Evolutionary conservation across 371 early-diverging fungal species (phyloP).

Genomic region (Nematocida homosporus): DNA sequence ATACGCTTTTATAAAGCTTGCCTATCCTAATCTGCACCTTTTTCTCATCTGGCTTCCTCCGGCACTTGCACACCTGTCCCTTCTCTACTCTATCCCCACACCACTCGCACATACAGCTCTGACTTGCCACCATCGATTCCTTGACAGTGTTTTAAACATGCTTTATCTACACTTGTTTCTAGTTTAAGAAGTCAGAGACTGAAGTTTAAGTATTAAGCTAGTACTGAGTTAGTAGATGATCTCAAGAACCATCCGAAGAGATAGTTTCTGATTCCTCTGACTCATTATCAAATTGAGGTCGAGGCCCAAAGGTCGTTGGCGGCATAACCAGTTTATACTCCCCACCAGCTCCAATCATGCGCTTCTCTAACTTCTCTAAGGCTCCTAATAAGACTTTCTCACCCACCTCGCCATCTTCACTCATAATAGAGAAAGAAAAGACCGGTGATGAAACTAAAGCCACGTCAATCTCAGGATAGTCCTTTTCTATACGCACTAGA

Average conservation of each 20-base stretch:
- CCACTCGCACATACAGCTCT: no score
- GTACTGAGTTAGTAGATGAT: background rate
- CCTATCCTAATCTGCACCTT: no score
- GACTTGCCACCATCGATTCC: no score
- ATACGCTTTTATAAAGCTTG: no score
- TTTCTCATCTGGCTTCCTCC: no score
- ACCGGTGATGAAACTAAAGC: slow-evolving; percentile 62
- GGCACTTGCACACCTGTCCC: no score
- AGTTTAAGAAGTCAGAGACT: no score
- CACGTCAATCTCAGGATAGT: slow-evolving; percentile 69
- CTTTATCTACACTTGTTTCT: no score
- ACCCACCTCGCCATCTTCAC: slow-evolving; percentile 61
- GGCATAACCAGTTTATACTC: slow-evolving; percentile 32
- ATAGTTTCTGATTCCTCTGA: slow-evolving; percentile 13
- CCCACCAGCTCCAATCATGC: slow-evolving; percentile 28
- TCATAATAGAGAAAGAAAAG: slow-evolving; percentile 60
- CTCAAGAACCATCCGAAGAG: slow-evolving; percentile 2
- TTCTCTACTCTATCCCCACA: no score
- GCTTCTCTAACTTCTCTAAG: slow-evolving; percentile 41
- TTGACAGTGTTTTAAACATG: no score
- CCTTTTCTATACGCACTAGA: slow-evolving; percentile 78
- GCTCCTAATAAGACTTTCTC: slow-evolving; percentile 27
- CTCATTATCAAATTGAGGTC: slow-evolving; percentile 50
- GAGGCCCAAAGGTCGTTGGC: slow-evolving; percentile 45
- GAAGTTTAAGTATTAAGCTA: no score